Conservation (phyloP, 2,329 filamentous ascomycete genomes). For the Cytospora mali region DNA sequence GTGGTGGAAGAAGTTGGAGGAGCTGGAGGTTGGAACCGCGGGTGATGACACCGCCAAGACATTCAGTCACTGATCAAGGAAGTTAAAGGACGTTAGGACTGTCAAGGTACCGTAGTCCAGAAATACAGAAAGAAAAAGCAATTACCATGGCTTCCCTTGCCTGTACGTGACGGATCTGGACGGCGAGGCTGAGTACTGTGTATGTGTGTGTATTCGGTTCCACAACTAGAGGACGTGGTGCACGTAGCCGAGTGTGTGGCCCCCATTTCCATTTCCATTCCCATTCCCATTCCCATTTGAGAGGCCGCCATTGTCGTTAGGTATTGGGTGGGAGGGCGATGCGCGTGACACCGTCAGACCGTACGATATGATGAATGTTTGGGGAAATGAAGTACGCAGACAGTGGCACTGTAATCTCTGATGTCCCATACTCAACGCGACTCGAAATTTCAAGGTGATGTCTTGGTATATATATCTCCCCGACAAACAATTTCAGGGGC, state of each 20-base stretch:
- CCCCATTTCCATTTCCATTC: neutral
- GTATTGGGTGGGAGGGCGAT: neutral
- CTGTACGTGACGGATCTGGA: neutral
- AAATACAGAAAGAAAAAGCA: neutral
- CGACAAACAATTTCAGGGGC: neutral
- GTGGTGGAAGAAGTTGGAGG: neutral
- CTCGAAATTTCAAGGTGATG: constrained; percentile 10
- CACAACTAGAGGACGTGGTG: neutral
- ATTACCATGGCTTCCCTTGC: neutral
- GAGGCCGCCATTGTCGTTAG: neutral
- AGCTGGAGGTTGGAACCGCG: constrained; percentile 18
- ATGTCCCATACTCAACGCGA: constrained; percentile 15
- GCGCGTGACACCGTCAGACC: constrained; percentile 3
- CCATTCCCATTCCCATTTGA: neutral
- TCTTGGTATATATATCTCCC: neutral
- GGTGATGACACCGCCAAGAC: constrained; percentile 20
- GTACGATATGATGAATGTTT: neutral
- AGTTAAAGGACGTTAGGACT: constrained; percentile 2
- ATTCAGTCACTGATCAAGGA: constrained; percentile 13
- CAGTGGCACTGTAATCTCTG: constrained; percentile 20
- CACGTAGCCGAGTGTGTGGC: no score
- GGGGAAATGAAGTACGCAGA: constrained; percentile 6
- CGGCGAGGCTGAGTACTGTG: neutral
- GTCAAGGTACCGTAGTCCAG: neutral
- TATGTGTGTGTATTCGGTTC: no score